Conservation (phyloP, 2,329 filamentous ascomycete species). For the Calonectria hongkongensis region DNA sequence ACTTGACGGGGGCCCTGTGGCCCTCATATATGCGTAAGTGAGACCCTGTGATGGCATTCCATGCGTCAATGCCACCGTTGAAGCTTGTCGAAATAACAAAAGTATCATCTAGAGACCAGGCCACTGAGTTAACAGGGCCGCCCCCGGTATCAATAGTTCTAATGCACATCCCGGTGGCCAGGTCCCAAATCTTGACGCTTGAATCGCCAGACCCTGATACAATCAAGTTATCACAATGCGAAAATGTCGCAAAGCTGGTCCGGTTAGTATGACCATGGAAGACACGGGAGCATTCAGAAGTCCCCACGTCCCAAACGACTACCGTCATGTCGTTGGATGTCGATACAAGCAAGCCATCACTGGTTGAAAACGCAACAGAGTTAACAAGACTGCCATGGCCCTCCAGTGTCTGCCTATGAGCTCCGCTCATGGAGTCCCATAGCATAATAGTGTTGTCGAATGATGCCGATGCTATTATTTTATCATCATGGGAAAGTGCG, state of each 20-base stretch:
- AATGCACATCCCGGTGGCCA: background rate
- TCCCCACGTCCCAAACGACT: background rate
- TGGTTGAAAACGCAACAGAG: background rate
- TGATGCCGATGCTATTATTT: background rate
- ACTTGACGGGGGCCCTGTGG: background rate
- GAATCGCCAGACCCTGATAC: background rate
- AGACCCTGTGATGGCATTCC: background rate
- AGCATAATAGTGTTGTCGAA: background rate
- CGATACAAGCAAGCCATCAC: background rate
- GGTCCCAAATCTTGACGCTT: background rate
- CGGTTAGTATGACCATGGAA: background rate
- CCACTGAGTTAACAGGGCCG: background rate
- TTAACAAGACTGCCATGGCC: background rate
- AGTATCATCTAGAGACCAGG: background rate
- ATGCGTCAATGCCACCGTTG: background rate
- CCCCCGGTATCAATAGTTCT: background rate
- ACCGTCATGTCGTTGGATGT: background rate
- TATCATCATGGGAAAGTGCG: background rate
- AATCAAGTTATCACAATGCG: background rate
- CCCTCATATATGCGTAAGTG: background rate
- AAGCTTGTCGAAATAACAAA: background rate
- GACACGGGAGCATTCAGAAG: background rate
- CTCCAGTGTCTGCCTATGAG: background rate
- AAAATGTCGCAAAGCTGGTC: background rate
- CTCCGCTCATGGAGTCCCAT: background rate